A percentile compares a stretch with the other conserved stretches of the same genome.
These are phyloP conservation scores for Phaffomyces thermotolerans DNA, from an alignment of 805 yeast genomes.

Conservation along the genomic window DNA sequence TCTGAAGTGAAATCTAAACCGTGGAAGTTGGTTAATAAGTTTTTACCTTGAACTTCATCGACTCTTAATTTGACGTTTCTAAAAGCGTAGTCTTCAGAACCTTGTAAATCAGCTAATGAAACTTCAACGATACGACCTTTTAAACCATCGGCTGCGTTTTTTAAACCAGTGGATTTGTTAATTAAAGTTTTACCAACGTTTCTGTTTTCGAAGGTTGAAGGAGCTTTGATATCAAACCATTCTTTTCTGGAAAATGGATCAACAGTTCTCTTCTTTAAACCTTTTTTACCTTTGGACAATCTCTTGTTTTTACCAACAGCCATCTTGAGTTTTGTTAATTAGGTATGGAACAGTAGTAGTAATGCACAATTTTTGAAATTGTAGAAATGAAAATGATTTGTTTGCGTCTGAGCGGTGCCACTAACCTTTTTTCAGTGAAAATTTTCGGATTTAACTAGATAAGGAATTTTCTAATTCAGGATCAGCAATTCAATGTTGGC, in stretches of 20 bases:
- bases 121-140: conserved; percentile 97
- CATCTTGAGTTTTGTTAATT: conserved; percentile 15
- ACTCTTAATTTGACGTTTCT: conserved; percentile 97
- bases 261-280: conserved; percentile 97
- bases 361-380: conserved; percentile 2
- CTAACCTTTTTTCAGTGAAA: conserved; percentile 3
- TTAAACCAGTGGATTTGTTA: conserved; percentile 97
- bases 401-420: conserved; percentile 8
- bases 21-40: conserved; percentile 98
- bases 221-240: conserved; percentile 98
- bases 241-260: conserved; percentile 99
- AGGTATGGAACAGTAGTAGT: not conserved
- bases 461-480: not conserved
- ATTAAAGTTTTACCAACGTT: conserved; percentile 97
- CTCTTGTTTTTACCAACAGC: conserved; percentile 88
- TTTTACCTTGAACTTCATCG: conserved; percentile 98
- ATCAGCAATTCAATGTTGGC: no score
- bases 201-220: conserved; percentile 97
- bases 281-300: conserved; percentile 86
- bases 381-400: conserved; percentile 4
- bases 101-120: conserved; percentile 94
- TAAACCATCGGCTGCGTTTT: conserved; percentile 95
- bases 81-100: conserved; percentile 97
- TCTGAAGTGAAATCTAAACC: conserved; percentile 97
- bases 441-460: not conserved